A percentile compares a stretch with the other conserved stretches of the same genome.
These are phyloP conservation scores for Lumnitzera racemosa DNA, from an alignment of 345 rosid species.

Conservation along the genomic window DNA sequence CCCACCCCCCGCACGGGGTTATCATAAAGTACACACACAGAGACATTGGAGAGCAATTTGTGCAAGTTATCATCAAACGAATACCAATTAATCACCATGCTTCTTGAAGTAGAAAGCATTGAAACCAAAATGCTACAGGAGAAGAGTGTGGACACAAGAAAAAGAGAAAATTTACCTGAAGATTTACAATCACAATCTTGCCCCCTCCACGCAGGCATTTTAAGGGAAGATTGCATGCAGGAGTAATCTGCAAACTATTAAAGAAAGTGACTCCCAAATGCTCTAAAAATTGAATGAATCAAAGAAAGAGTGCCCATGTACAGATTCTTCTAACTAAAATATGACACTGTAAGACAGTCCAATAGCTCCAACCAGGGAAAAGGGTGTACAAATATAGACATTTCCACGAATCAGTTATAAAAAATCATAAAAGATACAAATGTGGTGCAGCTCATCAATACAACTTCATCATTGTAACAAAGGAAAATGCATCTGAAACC, in stretches of 20 bases:
- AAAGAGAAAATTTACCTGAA: conserved; percentile 21
- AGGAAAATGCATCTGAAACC: too few relatives aligned
- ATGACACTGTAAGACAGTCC: too few relatives aligned
- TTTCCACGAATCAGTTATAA: too few relatives aligned
- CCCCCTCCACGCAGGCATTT: conserved; percentile 32
- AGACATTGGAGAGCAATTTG: too few relatives aligned
- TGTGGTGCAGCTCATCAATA: too few relatives aligned
- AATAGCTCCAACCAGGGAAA: too few relatives aligned
- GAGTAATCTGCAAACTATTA: conserved; percentile 35
- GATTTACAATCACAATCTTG: conserved; percentile 30
- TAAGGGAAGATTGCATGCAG: conserved; percentile 32
- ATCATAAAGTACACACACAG: too few relatives aligned
- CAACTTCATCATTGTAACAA: too few relatives aligned
- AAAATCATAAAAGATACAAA: too few relatives aligned
- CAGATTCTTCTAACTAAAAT: too few relatives aligned
- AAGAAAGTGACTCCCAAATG: not conserved
- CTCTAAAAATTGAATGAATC: not conserved
- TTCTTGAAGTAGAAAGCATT: not conserved
- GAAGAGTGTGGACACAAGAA: not conserved
- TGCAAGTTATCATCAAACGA: not conserved
- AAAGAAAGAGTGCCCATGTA: not conserved
- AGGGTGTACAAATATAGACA: too few relatives aligned
- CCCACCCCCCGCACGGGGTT: too few relatives aligned
- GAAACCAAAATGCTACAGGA: not conserved
- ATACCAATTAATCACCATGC: not conserved